Base-by-base conservation (phyloP, 768 basidiomycete genomes). In the Pulveroboletus sp. region DNA sequence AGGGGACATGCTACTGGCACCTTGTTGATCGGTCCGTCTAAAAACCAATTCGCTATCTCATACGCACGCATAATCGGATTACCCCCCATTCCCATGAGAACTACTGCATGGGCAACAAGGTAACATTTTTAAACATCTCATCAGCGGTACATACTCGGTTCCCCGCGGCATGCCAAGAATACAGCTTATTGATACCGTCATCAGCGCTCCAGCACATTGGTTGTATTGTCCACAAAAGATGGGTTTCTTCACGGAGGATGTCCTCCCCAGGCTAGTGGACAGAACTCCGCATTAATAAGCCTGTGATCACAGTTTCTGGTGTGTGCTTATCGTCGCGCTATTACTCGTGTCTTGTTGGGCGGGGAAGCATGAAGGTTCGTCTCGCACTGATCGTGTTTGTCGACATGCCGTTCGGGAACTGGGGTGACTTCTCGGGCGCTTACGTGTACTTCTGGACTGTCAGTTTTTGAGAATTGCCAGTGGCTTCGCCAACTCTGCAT, bases 401-500 rank as follows among this genome's bases (percentile, higher is more conserved):
- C 43, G 41, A 37, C 32, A 36, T 29, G 54, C 45, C 49, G 41
- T 40, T 61, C 61, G 58, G 63, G 59, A 68, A 65, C 63, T 54
- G 53, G 64, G 65, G 64, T 65, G 29, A 56, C 26, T 57, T 54
- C 50, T 37, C 43, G 42, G 36, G 38, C 56, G 56, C 56, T 37
- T 22, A 17, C 31, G 20, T 43, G 32, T 44, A 32, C 49, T 40
- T 42, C 45, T 29, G 36, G 37, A 24, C 29, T 38, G 34, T 43
- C 53, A 27, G 44, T 24, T 24, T 47, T 26, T 14, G 14, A 44
- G 52, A 32, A 40, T 47, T 46, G 31, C n/a, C n/a, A 29, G 27
- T 29, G 12, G 43, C 36, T 50, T 54, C 45, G 32, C 46, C 31
- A 20, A 46, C 4, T 38, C 14, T 23, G 14, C n/a, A n/a, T n/a